Percentiles rank a stretch among this genome's conserved stretches.
phyloP scores from a whole-genome alignment of 2,329 filamentous ascomycete genomes.

The Epichloe sibirici region DNA sequence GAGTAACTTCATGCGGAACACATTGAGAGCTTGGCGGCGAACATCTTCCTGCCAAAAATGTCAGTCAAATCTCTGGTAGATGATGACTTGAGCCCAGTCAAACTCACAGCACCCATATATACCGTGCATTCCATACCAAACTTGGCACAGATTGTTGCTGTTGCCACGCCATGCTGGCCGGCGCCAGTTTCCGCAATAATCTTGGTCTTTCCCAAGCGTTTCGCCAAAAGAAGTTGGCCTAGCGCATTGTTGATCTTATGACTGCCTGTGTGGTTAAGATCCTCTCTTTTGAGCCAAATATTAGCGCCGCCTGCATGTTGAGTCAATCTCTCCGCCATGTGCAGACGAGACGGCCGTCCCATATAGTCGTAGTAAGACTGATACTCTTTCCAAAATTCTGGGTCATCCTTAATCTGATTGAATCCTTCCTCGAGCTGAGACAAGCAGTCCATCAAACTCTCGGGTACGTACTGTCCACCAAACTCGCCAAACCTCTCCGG shows the following conservation, averaged over 20 bases:
- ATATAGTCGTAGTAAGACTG: constrained; percentile 95
- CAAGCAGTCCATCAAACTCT: constrained; percentile 95
- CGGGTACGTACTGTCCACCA: constrained; percentile 93
- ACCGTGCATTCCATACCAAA: constrained; percentile 97
- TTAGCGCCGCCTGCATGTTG: constrained; percentile 83
- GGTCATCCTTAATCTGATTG: constrained; percentile 73
- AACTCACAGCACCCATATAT: constrained; percentile 75
- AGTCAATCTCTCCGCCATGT: constrained; percentile 78
- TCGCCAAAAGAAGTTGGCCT: constrained; percentile 80
- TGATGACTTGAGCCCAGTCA: neutral
- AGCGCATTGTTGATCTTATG: constrained; percentile 99
- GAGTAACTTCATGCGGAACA: constrained; percentile 95
- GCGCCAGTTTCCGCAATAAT: constrained; percentile 98
- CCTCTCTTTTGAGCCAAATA: constrained; percentile 96
- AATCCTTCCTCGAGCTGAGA: constrained; percentile 85
- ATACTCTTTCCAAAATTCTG: constrained; percentile 94
- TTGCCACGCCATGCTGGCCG: constrained; percentile 94
- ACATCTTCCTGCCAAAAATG: constrained; percentile 60
- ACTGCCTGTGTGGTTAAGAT: constrained; percentile 92
- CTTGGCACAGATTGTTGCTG: constrained; percentile 93
- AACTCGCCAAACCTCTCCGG: constrained; percentile 90
- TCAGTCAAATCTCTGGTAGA: constrained; percentile 11
- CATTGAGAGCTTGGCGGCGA: constrained; percentile 87
- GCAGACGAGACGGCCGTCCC: constrained; percentile 83
- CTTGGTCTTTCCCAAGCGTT: constrained; percentile 80